A percentile compares a stretch with the other conserved stretches of the same genome.
Evolutionary conservation across 2,329 filamentous ascomycete species (phyloP).

Genomic region (Aspergillus sp.): DNA sequence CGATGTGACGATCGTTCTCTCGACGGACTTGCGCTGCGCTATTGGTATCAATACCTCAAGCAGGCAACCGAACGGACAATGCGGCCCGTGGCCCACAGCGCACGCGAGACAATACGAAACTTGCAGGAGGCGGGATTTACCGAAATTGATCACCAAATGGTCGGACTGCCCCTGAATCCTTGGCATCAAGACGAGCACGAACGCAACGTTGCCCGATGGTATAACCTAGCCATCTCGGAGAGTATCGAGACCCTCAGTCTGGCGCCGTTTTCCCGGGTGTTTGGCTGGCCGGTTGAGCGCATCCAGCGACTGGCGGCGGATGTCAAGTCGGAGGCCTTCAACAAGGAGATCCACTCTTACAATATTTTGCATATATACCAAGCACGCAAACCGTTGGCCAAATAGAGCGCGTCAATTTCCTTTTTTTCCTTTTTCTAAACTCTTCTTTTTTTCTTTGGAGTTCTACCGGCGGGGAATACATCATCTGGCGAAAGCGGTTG

Average conservation of each 20-base stretch:
- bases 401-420: not conserved
- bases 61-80: conserved; percentile 59
- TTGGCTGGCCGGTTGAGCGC: conserved; percentile 52
- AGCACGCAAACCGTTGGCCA: conserved; percentile 28
- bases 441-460: no score
- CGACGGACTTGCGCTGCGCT: conserved; percentile 46
- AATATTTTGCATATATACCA: conserved; percentile 46
- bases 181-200: conserved; percentile 59
- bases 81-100: conserved; percentile 58
- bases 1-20: conserved; percentile 61
- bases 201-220: conserved; percentile 69
- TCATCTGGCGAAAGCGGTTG: no score
- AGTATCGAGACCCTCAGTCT: conserved; percentile 66
- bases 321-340: conserved; percentile 61
- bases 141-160: conserved; percentile 63
- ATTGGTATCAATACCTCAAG: conserved; percentile 63
- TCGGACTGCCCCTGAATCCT: conserved; percentile 63
- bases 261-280: conserved; percentile 61
- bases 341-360: conserved; percentile 61
- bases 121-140: conserved; percentile 68
- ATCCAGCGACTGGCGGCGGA: conserved; percentile 55
- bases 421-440: not conserved
- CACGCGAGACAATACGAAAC: conserved; percentile 48
- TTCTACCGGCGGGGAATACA: no score
- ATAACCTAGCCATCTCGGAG: conserved; percentile 67